Evolutionary conservation across 257 asterid genomes (phyloP).

Genomic region (Plantago ovata): DNA sequence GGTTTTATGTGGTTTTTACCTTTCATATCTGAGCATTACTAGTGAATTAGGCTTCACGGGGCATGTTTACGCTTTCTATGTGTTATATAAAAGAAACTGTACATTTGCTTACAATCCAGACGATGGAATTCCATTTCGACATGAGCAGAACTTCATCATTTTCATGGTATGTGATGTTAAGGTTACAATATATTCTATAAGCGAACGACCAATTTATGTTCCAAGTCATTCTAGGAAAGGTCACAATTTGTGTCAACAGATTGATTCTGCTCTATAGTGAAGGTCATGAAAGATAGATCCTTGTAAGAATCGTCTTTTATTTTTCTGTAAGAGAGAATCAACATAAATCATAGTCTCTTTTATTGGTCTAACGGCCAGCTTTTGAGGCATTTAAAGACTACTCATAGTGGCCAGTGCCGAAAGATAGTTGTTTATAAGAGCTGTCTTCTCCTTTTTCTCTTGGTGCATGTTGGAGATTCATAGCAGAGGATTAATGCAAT

Average conservation of each 20-base stretch:
- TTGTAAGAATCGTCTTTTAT: neutral
- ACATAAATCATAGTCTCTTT: conserved; percentile 7
- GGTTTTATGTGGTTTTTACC: neutral
- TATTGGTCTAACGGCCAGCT: conserved; percentile 27
- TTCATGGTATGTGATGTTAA: neutral
- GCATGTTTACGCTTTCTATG: too few species aligned
- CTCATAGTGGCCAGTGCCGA: neutral
- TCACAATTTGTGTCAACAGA: neutral
- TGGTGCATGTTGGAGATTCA: conserved; percentile 14
- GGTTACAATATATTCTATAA: neutral
- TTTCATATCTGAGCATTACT: neutral
- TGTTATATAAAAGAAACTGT: too few species aligned
- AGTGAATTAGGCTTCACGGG: too few species aligned
- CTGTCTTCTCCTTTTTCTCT: neutral
- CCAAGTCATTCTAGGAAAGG: neutral
- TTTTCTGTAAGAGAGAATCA: conserved; percentile 6
- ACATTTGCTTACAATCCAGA: too few species aligned
- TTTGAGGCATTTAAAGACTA: neutral
- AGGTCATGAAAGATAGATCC: neutral
- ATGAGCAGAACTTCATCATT: neutral
- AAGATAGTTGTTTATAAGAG: conserved; percentile 1
- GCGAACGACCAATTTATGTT: neutral
- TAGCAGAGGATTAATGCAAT: conserved; percentile 10
- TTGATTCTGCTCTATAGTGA: neutral
- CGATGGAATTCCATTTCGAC: neutral